These are phyloP conservation scores for Murraya paniculata DNA, from an alignment of 345 rosid genomes.

Conservation along the genomic window DNA sequence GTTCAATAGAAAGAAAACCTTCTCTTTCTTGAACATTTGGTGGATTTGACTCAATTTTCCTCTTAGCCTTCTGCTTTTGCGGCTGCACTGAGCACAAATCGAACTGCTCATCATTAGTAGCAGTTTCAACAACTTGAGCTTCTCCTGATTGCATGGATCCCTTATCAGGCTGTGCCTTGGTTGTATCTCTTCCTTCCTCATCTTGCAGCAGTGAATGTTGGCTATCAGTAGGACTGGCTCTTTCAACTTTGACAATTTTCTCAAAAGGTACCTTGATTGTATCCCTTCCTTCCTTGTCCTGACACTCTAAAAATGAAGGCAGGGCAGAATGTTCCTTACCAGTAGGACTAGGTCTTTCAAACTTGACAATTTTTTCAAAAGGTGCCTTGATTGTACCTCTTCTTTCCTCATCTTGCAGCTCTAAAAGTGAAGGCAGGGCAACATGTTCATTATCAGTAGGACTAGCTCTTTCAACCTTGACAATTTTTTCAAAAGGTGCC, in stretches of 20 bases:
- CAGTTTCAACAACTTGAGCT: constrained; percentile 26
- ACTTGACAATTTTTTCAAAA: too few species aligned
- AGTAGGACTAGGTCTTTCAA: constrained; percentile 5
- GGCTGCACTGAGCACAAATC: constrained; percentile 22
- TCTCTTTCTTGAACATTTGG: constrained; percentile 22
- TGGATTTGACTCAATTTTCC: constrained; percentile 18
- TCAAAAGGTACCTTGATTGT: too few species aligned
- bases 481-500: constrained; percentile 8
- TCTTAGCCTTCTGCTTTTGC: constrained; percentile 29
- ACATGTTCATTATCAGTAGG: too few species aligned
- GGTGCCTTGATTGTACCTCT: too few species aligned
- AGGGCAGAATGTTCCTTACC: too few species aligned
- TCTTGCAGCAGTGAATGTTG: constrained; percentile 41
- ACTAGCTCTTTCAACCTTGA: constrained; percentile 14
- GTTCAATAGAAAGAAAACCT: constrained; percentile 11
- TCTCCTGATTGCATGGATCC: constrained; percentile 15
- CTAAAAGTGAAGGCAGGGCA: too few species aligned
- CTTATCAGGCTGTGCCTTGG: constrained; percentile 19
- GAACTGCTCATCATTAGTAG: constrained; percentile 25
- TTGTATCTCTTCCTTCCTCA: constrained; percentile 24
- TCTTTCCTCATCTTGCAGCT: too few species aligned
- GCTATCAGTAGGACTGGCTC: constrained; percentile 21
- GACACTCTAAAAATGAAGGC: too few species aligned
- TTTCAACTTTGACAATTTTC: not conserved
- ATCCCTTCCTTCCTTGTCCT: too few species aligned